Evolutionary conservation across 2,329 filamentous ascomycete genomes (phyloP).

Genomic region (Didymella keratinophila): DNA sequence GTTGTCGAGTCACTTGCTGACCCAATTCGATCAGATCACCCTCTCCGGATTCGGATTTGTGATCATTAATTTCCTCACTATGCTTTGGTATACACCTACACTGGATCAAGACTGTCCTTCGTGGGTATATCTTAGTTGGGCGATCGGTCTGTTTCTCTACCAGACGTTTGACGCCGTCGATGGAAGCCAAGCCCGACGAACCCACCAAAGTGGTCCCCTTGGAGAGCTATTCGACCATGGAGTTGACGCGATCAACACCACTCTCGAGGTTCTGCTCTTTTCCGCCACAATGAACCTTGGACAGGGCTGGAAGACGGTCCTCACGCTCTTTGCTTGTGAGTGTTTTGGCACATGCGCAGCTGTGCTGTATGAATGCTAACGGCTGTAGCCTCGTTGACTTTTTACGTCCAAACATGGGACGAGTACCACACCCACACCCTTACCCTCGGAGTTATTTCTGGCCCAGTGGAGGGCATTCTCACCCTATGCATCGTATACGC

Average conservation of each 20-base stretch:
- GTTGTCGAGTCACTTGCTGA: not conserved
- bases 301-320: slow-evolving; percentile 87
- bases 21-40: slow-evolving; percentile 68
- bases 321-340: slow-evolving; percentile 81
- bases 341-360: not conserved
- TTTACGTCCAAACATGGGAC: slow-evolving; percentile 99
- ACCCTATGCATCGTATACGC: slow-evolving; percentile 83
- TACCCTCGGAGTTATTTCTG: slow-evolving; percentile 89
- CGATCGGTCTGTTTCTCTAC: slow-evolving; percentile 88
- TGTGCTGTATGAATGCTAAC: not conserved
- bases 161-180: slow-evolving; percentile 99
- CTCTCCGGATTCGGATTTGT: slow-evolving; percentile 90
- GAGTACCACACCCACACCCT: slow-evolving; percentile 98
- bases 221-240: slow-evolving; percentile 97
- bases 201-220: slow-evolving; percentile 88
- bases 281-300: slow-evolving; percentile 92
- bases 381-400: slow-evolving; percentile 80
- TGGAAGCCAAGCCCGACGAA: slow-evolving; percentile 89
- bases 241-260: slow-evolving; percentile 95
- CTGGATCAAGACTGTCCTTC: slow-evolving; percentile 90
- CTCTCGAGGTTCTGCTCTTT: slow-evolving; percentile 91
- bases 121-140: slow-evolving; percentile 96
- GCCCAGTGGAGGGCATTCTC: slow-evolving; percentile 92
- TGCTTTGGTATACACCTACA: slow-evolving; percentile 95
- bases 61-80: slow-evolving; percentile 84